A percentile compares a stretch with the other conserved stretches of the same genome.
These are phyloP conservation scores for Eucalyptus cladocalyx DNA, from an alignment of 345 rosid genomes.

Conservation along the genomic window DNA sequence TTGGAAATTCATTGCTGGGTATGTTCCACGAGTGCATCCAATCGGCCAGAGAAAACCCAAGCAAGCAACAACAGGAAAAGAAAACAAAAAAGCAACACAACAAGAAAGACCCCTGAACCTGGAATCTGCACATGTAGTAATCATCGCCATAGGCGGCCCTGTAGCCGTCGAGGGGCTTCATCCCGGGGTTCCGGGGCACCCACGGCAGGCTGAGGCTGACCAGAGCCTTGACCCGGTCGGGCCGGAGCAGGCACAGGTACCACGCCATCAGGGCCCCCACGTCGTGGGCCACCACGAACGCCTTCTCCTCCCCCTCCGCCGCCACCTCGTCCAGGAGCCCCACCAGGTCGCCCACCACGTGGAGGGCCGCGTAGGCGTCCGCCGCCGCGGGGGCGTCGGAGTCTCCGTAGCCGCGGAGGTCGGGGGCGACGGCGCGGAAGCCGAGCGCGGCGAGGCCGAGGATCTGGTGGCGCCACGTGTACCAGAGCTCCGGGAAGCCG, in stretches of 20 bases:
- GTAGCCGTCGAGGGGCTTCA: constrained; percentile 33
- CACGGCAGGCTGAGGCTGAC: constrained; percentile 39
- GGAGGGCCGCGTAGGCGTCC: background rate
- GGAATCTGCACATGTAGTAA: constrained; percentile 77
- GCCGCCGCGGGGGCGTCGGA: constrained; percentile 7
- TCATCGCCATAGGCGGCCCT: constrained; percentile 44
- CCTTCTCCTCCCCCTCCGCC: constrained; percentile 14
- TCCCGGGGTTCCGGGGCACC: constrained; percentile 29
- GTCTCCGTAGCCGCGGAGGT: constrained; percentile 18
- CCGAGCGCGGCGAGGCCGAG: constrained; percentile 9
- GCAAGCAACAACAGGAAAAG: background rate
- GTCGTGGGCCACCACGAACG: constrained; percentile 61
- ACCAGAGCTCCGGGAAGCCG: constrained; percentile 22
- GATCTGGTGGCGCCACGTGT: constrained; percentile 24
- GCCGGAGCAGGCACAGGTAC: constrained; percentile 41
- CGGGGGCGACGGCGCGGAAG: constrained; percentile 21
- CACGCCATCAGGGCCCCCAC: constrained; percentile 69
- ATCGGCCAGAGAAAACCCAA: background rate
- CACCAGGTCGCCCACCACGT: constrained; percentile 1
- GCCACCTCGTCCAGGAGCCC: background rate
- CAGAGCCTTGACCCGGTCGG: constrained; percentile 57
- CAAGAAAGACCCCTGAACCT: constrained; percentile 31
- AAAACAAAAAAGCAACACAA: background rate
- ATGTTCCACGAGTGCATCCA: background rate
- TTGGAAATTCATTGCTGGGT: background rate